Conservation (phyloP, 1,284 basidiomycete species). For the Leccinum pachyderme region DNA sequence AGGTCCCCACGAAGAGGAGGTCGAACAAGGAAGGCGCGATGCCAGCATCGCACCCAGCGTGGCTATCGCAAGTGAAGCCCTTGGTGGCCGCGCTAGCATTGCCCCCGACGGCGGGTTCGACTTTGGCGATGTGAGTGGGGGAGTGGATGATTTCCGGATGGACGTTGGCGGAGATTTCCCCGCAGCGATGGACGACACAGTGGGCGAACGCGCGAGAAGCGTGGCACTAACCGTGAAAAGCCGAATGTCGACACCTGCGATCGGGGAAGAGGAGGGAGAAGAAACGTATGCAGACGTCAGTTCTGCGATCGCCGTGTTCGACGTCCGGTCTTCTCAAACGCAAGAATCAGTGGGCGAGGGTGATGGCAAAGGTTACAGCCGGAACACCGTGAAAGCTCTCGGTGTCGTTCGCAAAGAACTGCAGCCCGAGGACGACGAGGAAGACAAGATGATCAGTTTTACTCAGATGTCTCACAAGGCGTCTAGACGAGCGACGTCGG, state of each 20-base stretch:
- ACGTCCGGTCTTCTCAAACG: slow-evolving; percentile 57
- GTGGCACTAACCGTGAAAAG: slow-evolving; percentile 54
- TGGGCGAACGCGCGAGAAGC: slow-evolving; percentile 32
- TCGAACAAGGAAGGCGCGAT: slow-evolving; percentile 69
- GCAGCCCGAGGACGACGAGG: slow-evolving; percentile 56
- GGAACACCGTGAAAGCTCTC: slow-evolving; percentile 89
- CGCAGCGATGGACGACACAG: slow-evolving; percentile 30
- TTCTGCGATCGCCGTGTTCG: slow-evolving; percentile 84
- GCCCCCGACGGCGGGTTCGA: slow-evolving; percentile 56
- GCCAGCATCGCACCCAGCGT: slow-evolving; percentile 59
- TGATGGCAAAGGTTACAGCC: slow-evolving; percentile 77
- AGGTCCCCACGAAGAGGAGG: slow-evolving; percentile 49
- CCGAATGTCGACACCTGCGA: slow-evolving; percentile 66
- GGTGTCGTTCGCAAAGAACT: slow-evolving; percentile 80
- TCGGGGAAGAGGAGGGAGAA: slow-evolving; percentile 61
- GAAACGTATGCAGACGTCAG: slow-evolving; percentile 65
- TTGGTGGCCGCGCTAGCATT: slow-evolving; percentile 47
- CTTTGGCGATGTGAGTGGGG: slow-evolving; percentile 51
- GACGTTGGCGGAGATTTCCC: slow-evolving; percentile 42
- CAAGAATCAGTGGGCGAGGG: slow-evolving; percentile 42
- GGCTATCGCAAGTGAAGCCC: slow-evolving; percentile 50
- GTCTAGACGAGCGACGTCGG: slow-evolving; percentile 85
- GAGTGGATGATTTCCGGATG: slow-evolving; percentile 66
- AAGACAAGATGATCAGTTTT: slow-evolving; percentile 60
- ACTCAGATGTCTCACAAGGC: slow-evolving; percentile 53